Base-by-base conservation (phyloP, 2,329 filamentous ascomycete genomes). In the Fusarium sp. region DNA sequence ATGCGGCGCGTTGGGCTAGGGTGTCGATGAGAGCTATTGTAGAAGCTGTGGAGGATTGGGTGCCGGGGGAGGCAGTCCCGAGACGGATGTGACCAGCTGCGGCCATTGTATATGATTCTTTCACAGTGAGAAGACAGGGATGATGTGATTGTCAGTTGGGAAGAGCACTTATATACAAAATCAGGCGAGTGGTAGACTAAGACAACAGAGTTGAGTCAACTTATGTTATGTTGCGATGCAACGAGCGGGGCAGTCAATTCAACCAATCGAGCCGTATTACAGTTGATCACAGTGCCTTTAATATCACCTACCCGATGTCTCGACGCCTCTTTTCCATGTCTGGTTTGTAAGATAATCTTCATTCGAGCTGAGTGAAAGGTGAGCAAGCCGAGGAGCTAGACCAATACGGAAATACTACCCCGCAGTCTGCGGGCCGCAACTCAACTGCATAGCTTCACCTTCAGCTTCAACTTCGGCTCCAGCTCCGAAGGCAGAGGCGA, bases 11-110 rank as follows among this genome's bases (percentile, higher is more conserved):
- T 26, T 80, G 81, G 34, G 91, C 89, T 15, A 91, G 88, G 12
- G 78, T 71, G 73, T 89, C 84, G 51, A 97, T 86, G 36, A 90
- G 86, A 8, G 80, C 74, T 57, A 97, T 86, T 1, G 93, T 97
- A 34, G 85, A 81, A 26, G 80, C 50, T 1, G 83, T 85, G 16
- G 84, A 85, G 52, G 82, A 67, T 57, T 82, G 81, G 4, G 86
- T 84, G 31, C 80, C 80, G 20, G 88, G 87, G 1, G 88, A 88
- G 51, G 85, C 83, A 4, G 86, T 88, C 16, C 83, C 86, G 8
- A 88, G 79, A 49, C 86, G 83, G 72, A 88, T 84, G 33, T 75
- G 75, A 51, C 74, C 67, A 42, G 59, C 63, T 54, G 67, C 38
- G 33, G 55, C 59, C 67, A 70, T 70, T 53, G 8, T 58, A 15